Base-by-base conservation (phyloP, 345 rosid species). In the Corchorus capsularis region DNA sequence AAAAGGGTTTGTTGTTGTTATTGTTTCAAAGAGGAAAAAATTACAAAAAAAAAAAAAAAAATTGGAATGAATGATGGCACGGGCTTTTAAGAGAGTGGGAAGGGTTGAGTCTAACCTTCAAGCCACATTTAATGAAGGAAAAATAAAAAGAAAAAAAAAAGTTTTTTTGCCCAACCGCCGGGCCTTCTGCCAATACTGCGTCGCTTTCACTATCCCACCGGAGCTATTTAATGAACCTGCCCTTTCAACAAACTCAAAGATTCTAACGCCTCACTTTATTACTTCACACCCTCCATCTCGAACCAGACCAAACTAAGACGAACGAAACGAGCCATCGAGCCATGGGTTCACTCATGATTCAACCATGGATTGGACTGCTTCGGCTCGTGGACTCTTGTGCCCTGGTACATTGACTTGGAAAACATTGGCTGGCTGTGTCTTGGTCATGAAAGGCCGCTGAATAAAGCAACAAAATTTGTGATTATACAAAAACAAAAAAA, bases 161-260 rank as follows among this genome's bases (percentile, higher is more conserved):
- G 12, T 12, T 0, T 7, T 67, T 67, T 34, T 11, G 45, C 37
- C 43, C 61, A 69, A 69, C 59, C 72, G 59, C 72, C 72, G 45
- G 72, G 20, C 20, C n/a, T 47, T 69, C 17, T 50, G 43, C 59
- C 43, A 69, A 49, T 49, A 49, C 15, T 50, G 72, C 22, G 72
- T 69, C 72, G 59, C 72, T 70, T 70, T 70, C 74, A 53, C 49
- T 12, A 54, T 70, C 64, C 64, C 75, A 71, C 75, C 75, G 75
- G 63, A 71, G 64, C 39, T 71, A 71, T 71, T 55, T 39, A 56
- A 68, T 68, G 57, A 49, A 47, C 52, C 39, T n/a, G 69, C 34
- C 4, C 32, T 19, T 43, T 45, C 69, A 65, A 43, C 52, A 49
- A 65, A 43, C 69, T 65, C 17, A n/a, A 19, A 43, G 69, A 65